Base-by-base conservation (phyloP, 208 protist genomes). In the Leishmania gerbilli region DNA sequence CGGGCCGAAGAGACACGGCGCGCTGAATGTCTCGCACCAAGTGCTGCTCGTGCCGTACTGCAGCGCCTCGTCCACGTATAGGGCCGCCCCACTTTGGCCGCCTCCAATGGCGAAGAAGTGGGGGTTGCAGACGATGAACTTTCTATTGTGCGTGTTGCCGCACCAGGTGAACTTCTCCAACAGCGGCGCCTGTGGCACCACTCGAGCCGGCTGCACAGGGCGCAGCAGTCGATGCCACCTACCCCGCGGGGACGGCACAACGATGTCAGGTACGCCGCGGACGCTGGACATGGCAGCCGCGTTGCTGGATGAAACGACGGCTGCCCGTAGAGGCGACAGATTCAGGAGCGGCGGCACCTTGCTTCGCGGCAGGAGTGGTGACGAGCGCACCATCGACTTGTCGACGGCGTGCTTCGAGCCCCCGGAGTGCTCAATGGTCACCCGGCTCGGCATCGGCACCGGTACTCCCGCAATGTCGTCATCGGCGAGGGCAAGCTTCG, bases 61-160 rank as follows among this genome's bases (percentile, higher is more conserved):
- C n/a, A 95, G 76, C 42, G 83, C 76, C 42, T 77, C 84, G 71
- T 93, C 89, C 1, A 95, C 76, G 77, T 86, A 91, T 19, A 95
- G 71, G 8, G 91, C 89, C 1, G 91, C 87, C 15, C 91, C 91
- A 49, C 86, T 84, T 24, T 84, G 75, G 45, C 91, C 91, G 21
- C 86, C 91, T 0, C 91, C 91, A 19, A 95, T 83, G 7, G 88
- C 85, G 45, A 92, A 80, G 56, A 90, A 94, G 47, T 85, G 81
- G 3, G 82, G 77, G 56, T 88, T 79, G 78, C 89, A 91, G 7
- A 91, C 68, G 15, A 93, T 56, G 69, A 93, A 95, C 58, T 85
- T 69, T 21, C 67, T 82, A 55, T 95, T 90, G 3, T 74, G 42
- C 2, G 45, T 58, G 3, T 83, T 76, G 68, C 71, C 64, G 24